Evolutionary conservation across 805 yeast species (phyloP).

Genomic region (Candida loeiensis): DNA sequence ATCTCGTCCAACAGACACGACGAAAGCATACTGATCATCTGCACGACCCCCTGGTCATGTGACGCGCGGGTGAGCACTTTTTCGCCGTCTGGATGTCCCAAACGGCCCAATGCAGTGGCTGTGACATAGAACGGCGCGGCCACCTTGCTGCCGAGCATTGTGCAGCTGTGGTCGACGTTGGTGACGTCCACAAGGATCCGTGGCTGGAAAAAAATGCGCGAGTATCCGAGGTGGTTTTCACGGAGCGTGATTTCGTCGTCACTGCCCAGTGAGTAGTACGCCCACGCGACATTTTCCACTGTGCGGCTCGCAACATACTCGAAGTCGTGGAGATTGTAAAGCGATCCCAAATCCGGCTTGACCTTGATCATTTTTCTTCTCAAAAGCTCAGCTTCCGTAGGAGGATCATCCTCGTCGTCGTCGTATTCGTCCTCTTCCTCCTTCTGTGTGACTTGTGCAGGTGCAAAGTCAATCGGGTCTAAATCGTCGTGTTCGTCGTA

Average conservation of each 20-base stretch:
- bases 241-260: constrained; percentile 90
- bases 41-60: constrained; percentile 62
- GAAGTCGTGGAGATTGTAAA: constrained; percentile 80
- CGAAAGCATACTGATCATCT: constrained; percentile 91
- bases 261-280: constrained; percentile 86
- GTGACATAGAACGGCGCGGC: constrained; percentile 82
- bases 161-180: constrained; percentile 65
- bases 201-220: constrained; percentile 85
- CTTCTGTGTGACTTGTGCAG: constrained; percentile 1
- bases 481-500: constrained; percentile 40
- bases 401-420: constrained; percentile 37
- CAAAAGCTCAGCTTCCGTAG: constrained; percentile 22
- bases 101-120: constrained; percentile 88
- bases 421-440: constrained; percentile 26
- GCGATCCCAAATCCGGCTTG: constrained; percentile 66
- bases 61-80: constrained; percentile 81
- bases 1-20: constrained; percentile 87
- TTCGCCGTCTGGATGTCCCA: constrained; percentile 95
- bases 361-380: constrained; percentile 27
- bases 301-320: constrained; percentile 81
- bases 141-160: constrained; percentile 68
- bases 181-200: constrained; percentile 75
- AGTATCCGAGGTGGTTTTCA: constrained; percentile 88
- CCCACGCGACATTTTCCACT: constrained; percentile 79
- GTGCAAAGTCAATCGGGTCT: constrained; percentile 18